Percentiles rank a stretch among this genome's conserved stretches.
Conservation (phyloP, 345 rosid genomes). For the Populus nigra region DNA sequence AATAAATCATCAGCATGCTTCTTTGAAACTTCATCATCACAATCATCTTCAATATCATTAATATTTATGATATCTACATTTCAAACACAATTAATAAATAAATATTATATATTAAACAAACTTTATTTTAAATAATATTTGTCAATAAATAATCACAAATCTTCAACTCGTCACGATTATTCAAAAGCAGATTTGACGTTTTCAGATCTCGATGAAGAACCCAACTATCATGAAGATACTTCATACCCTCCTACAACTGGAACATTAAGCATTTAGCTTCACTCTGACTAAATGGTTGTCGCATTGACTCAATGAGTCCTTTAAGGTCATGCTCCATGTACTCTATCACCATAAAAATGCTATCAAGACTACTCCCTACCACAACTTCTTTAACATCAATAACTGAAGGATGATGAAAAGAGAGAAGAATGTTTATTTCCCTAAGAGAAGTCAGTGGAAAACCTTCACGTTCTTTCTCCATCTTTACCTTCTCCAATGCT, state of each 20-base stretch:
- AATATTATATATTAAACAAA: too few species aligned
- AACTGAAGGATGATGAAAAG: constrained; percentile 89
- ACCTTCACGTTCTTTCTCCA: constrained; percentile 99
- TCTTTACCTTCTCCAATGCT: constrained; percentile 96
- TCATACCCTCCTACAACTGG: constrained; percentile 83
- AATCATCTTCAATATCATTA: too few species aligned
- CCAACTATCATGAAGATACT: constrained; percentile 99
- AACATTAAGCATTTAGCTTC: constrained; percentile 98
- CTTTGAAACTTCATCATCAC: too few species aligned
- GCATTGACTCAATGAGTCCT: constrained; percentile 92
- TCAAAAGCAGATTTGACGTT: constrained; percentile 89
- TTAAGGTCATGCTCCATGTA: constrained; percentile 99
- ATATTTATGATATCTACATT: too few species aligned
- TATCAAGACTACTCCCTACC: constrained; percentile 88
- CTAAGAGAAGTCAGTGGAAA: constrained; percentile 91
- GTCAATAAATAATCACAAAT: constrained; percentile 49
- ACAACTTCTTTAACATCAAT: constrained; percentile 99
- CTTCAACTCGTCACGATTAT: constrained; percentile 93
- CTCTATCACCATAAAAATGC: constrained; percentile 99
- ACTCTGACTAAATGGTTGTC: constrained; percentile 95
- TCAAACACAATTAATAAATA: too few species aligned
- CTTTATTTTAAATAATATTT: too few species aligned
- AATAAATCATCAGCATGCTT: too few species aligned
- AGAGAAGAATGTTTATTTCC: constrained; percentile 94
- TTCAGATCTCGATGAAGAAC: constrained; percentile 97